These are phyloP conservation scores for Lavandula angustifolia DNA, from an alignment of 257 asterid species.

Conservation along the genomic window DNA sequence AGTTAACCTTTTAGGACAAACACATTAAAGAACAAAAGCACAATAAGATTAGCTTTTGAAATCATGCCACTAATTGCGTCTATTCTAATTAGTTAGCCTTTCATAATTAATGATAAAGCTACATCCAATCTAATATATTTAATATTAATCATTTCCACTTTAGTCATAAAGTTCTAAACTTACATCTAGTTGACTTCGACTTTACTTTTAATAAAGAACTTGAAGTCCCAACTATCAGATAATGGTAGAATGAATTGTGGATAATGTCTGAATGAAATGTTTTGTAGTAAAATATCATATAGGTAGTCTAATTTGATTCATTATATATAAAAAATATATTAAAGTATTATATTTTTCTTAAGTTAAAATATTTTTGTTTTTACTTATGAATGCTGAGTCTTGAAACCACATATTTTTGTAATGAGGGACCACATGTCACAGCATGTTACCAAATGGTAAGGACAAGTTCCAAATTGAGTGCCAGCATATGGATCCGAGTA, in stretches of 20 bases:
- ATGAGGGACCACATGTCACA: slow-evolving; percentile 34
- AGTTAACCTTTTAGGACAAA: slow-evolving; percentile 28
- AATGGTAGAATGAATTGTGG: too few species aligned
- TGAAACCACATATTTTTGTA: too few species aligned
- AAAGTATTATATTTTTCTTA: too few species aligned
- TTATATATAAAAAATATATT: too few species aligned
- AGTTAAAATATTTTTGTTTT: too few species aligned
- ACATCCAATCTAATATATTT: background rate
- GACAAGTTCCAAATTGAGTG: slow-evolving; percentile 27
- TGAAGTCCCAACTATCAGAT: too few species aligned
- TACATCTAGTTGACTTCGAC: slow-evolving; percentile 26
- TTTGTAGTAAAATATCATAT: too few species aligned
- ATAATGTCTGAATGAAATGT: too few species aligned
- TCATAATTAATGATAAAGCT: slow-evolving; percentile 9
- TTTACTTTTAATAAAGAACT: slow-evolving; percentile 23
- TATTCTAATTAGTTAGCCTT: slow-evolving; percentile 1
- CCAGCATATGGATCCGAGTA: slow-evolving; percentile 37
- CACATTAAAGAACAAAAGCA: slow-evolving; percentile 28
- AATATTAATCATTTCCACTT: slow-evolving; percentile 21
- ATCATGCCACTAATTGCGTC: slow-evolving; percentile 33
- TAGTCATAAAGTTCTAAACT: slow-evolving; percentile 15
- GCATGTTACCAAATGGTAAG: slow-evolving; percentile 34
- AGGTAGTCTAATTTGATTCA: too few species aligned
- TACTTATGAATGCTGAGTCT: too few species aligned
- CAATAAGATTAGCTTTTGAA: slow-evolving; percentile 13